Conservation (phyloP, 2,329 filamentous ascomycete species). For the Fusarium pseudonygamai region DNA sequence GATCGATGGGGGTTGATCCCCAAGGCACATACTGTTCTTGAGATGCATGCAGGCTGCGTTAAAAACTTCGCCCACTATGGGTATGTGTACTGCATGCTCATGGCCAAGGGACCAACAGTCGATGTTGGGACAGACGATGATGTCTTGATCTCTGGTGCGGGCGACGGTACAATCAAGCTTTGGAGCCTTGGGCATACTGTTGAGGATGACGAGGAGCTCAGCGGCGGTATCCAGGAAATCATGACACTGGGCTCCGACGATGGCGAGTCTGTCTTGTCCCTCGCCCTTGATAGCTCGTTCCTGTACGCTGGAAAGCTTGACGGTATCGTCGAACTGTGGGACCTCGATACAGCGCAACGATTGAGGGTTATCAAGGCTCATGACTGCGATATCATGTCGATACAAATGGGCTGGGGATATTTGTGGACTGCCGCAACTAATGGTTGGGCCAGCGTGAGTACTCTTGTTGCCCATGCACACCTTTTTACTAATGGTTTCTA, state of each 20-base stretch:
- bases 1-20: conserved; percentile 66
- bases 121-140: conserved; percentile 79
- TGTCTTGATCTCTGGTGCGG: conserved; percentile 88
- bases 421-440: conserved; percentile 91
- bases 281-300: conserved; percentile 89
- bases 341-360: conserved; percentile 91
- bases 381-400: conserved; percentile 82
- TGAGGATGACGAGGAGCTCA: conserved; percentile 54
- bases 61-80: conserved; percentile 93
- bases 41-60: conserved; percentile 84
- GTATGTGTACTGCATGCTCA: conserved; percentile 95
- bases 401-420: conserved; percentile 85
- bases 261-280: conserved; percentile 74
- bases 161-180: conserved; percentile 94
- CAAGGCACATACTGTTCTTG: conserved; percentile 68
- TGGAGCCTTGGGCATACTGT: conserved; percentile 72
- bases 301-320: conserved; percentile 89
- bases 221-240: conserved; percentile 73
- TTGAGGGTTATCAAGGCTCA: conserved; percentile 86
- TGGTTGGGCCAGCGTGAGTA: conserved; percentile 81
- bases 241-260: conserved; percentile 71
- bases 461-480: accelerated
- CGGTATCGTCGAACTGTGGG: conserved; percentile 94
- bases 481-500: conserved; percentile 42
- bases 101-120: conserved; percentile 75